Base-by-base conservation (phyloP, 2,329 filamentous ascomycete genomes). In the Endocalyx cinctus region DNA sequence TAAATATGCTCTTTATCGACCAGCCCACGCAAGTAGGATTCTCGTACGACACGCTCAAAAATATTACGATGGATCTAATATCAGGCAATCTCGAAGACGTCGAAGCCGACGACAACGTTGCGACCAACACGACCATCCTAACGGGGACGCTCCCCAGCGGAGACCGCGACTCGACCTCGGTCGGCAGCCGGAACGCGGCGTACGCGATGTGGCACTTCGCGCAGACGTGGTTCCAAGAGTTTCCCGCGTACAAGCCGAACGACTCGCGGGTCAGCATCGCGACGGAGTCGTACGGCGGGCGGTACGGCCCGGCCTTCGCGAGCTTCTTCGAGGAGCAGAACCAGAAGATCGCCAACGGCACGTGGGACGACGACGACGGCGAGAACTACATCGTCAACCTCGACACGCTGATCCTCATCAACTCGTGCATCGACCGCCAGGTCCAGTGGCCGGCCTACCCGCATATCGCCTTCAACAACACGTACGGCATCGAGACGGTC, bases 11-110 rank as follows among this genome's bases (percentile, higher is more conserved):
- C n/a, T 69, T 62, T 38, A 58, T 69, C 34, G 64, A 71, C 51
- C 66, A 70, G 55, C 77, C 77, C 7, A 74, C 77, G 30, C 77
- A 82, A 53, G 69, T 81, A 8, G 72, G 73, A 25, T 74, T 79
- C 39, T 79, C 75, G 2, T 75, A 72, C 45, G 82, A 84, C 48
- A 66, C 66, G 7, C 53, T 65, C 10, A 72, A 67, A n/a, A 81
- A 81, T 43, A 59, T 67, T 13, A 73, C 74, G 3, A 51, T 74
- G 22, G 60, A 70, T 39, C 58, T 70, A 18, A 38, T 64, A 7
- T 58, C 54, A 10, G 58, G 58, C 5, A 17, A 34, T 2, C 31
- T 38, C 14, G 34, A 37, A 43, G 52, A 11, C 46, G 52, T 40
- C 29, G 31, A 62, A 18, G 54, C 66, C 29, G 62, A 67, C 2